Percentiles rank a stretch among this genome's conserved stretches.
phyloP scores from a whole-genome alignment of 1,284 basidiomycete species.

The Heterobasidion parviporum region DNA sequence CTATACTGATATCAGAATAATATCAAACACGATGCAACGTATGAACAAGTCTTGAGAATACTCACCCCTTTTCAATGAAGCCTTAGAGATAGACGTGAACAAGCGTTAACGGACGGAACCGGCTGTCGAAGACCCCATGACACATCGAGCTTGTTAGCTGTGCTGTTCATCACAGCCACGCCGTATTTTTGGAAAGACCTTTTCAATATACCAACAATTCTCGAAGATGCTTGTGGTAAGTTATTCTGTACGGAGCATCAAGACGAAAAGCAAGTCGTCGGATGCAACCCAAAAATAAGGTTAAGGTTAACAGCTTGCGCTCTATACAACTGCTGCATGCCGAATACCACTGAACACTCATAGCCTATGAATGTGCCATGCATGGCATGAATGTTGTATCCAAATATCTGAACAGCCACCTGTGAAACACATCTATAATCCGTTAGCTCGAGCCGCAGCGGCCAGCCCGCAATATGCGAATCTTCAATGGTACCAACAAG shows the following conservation, averaged over 20 bases:
- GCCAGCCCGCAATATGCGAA: slow-evolving; percentile 37
- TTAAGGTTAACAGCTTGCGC: background rate
- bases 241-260: background rate
- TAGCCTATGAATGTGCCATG: slow-evolving; percentile 40
- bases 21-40: background rate
- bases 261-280: background rate
- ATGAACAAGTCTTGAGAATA: too few species aligned
- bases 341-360: slow-evolving; percentile 6
- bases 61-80: too few species aligned
- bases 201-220: background rate
- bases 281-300: background rate
- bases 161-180: background rate
- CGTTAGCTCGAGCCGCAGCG: slow-evolving; percentile 43
- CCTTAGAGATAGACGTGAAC: too few species aligned
- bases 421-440: slow-evolving; percentile 32
- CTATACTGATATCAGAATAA: background rate
- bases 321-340: too few species aligned
- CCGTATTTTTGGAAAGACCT: background rate
- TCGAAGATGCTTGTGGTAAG: background rate
- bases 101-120: background rate
- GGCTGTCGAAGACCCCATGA: background rate
- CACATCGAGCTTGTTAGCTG: background rate
- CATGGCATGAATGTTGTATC: slow-evolving; percentile 26
- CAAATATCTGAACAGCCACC: slow-evolving; percentile 33
- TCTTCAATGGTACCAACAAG: background rate